Conservation (phyloP, 1,284 basidiomycete species). For the Papiliotrema nemorosa region DNA sequence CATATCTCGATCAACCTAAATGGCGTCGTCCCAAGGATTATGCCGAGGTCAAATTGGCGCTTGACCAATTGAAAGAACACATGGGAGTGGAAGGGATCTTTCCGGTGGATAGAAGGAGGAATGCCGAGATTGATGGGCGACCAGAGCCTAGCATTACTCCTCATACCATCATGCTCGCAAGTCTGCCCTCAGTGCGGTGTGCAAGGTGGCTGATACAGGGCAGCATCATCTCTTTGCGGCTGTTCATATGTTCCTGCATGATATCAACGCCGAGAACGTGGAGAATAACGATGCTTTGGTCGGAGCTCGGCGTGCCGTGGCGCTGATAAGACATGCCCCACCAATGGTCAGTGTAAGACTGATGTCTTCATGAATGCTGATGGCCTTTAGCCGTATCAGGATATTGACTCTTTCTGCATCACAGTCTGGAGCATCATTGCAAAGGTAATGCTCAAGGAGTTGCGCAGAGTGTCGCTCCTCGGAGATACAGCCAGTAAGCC, state of each 20-base stretch:
- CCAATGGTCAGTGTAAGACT: constrained; percentile 24
- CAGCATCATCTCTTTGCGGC: constrained; percentile 41
- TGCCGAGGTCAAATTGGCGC: constrained; percentile 27
- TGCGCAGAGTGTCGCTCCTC: constrained; percentile 24
- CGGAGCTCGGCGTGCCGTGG: constrained; percentile 31
- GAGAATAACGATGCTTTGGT: constrained; percentile 37
- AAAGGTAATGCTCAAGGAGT: constrained; percentile 40
- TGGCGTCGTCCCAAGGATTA: constrained; percentile 36
- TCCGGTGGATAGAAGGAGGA: constrained; percentile 27
- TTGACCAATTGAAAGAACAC: constrained; percentile 22
- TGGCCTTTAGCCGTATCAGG: constrained; percentile 27
- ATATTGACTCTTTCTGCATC: constrained; percentile 38
- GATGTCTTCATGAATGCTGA: not conserved
- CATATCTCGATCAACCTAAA: constrained; percentile 39
- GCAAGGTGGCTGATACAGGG: constrained; percentile 3
- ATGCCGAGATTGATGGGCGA: constrained; percentile 30
- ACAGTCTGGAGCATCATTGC: constrained; percentile 43
- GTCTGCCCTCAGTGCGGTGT: constrained; percentile 2
- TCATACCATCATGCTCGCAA: constrained; percentile 31
- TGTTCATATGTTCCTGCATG: constrained; percentile 36
- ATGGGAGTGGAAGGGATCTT: constrained; percentile 40
- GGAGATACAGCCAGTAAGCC: constrained; percentile 26
- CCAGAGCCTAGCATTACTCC: constrained; percentile 23
- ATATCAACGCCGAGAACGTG: constrained; percentile 39
- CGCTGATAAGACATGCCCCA: constrained; percentile 30